Base-by-base conservation (phyloP, 1,284 basidiomycete genomes). In the Anthracocystis panici-leucophaei region DNA sequence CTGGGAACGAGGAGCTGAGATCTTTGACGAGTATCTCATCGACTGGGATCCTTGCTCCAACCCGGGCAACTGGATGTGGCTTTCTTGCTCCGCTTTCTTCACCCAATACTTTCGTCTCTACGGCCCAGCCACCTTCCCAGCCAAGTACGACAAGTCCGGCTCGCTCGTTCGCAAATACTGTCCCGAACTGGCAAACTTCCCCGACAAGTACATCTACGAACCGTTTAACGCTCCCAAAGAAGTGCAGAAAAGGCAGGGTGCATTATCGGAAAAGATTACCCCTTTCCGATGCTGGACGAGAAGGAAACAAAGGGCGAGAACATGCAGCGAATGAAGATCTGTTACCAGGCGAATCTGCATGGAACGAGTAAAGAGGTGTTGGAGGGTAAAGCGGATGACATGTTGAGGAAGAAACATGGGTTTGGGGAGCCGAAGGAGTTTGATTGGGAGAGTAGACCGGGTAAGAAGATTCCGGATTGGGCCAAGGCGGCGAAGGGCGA, bases 1-100 rank as follows among this genome's bases (percentile, higher is more conserved):
- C 9, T 90, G 88, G 88, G 89, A 89, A 75, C 81, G 87, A 54
- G 88, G 89, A 29, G 87, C 87, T 64, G 88, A 89, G 68, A 87
- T 88, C 31, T 88, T 89, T 84, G 88, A 89, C 54, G 70, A 80
- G 46, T 61, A 85, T 42, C 65, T 76, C 7, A 76, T 87, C 20
- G 87, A 87, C 58, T 87, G 86, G 87, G 87, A 88, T 77, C 86
- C 87, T 0, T 84, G 80, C 40, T 73, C 86, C 45, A 81, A 88
- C 81, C 75, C 85, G 56, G 84, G 87, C 10, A 88, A 88, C 67
- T 88, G 88, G 82, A 88, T 88, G 87, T 88, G 88, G 88, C 77
- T 88, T 8, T 87, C 86, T 5, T 87, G 87, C 51, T 86, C 86
- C 1, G 87, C 87, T 1, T 88, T 87, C 82, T 88, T 87, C 78